Evolutionary conservation across 495 filamentous ascomycete species (phyloP).

Genomic region (Trichocladium uniseriatum): DNA sequence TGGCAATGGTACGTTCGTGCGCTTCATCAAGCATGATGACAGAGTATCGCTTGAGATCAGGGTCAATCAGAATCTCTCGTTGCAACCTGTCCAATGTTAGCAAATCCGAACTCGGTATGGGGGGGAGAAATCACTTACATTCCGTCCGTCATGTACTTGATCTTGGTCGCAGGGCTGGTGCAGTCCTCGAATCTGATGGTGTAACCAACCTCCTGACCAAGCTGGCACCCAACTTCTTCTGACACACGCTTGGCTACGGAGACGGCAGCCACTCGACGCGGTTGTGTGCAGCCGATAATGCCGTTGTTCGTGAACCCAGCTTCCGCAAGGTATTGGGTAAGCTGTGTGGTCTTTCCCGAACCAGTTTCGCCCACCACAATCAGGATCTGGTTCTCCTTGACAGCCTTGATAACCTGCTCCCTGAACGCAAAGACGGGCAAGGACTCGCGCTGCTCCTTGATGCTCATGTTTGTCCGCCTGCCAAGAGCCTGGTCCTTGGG

Average conservation of each 20-base stretch:
- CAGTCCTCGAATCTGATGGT: slow-evolving; percentile 97
- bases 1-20: slow-evolving; percentile 93
- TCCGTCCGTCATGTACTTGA: slow-evolving; percentile 99
- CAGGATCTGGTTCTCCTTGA: slow-evolving; percentile 77
- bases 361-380: slow-evolving; percentile 98
- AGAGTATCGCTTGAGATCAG: slow-evolving; percentile 76
- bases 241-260: slow-evolving; percentile 94
- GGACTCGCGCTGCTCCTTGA: slow-evolving; percentile 88
- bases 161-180: slow-evolving; percentile 79
- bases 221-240: slow-evolving; percentile 85
- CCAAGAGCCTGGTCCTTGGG: slow-evolving; percentile 77
- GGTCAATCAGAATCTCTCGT: slow-evolving; percentile 86
- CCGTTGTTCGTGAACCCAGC: slow-evolving; percentile 81
- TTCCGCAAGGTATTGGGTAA: slow-evolving; percentile 92
- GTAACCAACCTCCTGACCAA: slow-evolving; percentile 92
- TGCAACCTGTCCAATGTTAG: slow-evolving; percentile 44
- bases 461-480: slow-evolving; percentile 80
- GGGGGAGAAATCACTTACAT: slow-evolving; percentile 40
- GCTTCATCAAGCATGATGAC: slow-evolving; percentile 99
- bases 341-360: slow-evolving; percentile 92
- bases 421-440: slow-evolving; percentile 88
- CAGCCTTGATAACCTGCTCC: slow-evolving; percentile 78
- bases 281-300: slow-evolving; percentile 95
- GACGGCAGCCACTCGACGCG: slow-evolving; percentile 93
- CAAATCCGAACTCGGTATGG: neutral